These are phyloP conservation scores for Graphilbum sp. DNA, from an alignment of 2,329 filamentous ascomycete genomes.

Conservation along the genomic window DNA sequence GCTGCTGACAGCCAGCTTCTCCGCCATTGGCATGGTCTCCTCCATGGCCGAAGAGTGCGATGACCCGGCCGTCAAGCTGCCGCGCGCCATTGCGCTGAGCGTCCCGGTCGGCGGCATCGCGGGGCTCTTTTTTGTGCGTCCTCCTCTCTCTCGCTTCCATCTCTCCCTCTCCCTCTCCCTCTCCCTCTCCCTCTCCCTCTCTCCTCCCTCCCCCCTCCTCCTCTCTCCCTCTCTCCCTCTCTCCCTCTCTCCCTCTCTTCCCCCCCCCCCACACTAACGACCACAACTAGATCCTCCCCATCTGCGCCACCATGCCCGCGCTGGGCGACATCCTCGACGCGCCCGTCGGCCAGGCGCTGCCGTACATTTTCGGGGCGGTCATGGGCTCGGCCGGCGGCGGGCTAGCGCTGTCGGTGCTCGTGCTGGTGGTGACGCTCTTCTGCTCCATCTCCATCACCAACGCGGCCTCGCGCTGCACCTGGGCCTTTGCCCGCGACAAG, in stretches of 20 bases:
- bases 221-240: too few relatives aligned
- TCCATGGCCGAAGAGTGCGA: constrained; percentile 8
- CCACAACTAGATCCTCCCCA: constrained; percentile 25
- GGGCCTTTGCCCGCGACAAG: constrained; percentile 19
- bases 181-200: too few relatives aligned
- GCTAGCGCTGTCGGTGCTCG: constrained; percentile 23
- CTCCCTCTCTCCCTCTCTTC: too few relatives aligned
- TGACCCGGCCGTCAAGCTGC: constrained; percentile 4
- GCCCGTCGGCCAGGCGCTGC: constrained; percentile 25
- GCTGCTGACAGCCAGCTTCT: constrained; percentile 1
- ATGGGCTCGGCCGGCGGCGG: constrained; percentile 23
- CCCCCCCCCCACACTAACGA: too few relatives aligned
- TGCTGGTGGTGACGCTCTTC: constrained; percentile 25
- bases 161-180: too few relatives aligned
- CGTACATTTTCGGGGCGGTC: constrained; percentile 28
- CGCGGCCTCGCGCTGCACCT: constrained; percentile 13
- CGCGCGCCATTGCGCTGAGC: constrained; percentile 3
- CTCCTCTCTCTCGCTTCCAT: not conserved
- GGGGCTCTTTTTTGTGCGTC: constrained; percentile 7
- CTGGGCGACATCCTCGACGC: constrained; percentile 25
- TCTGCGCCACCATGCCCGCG: constrained; percentile 35
- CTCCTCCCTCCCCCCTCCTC: too few relatives aligned
- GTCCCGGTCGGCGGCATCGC: constrained; percentile 4
- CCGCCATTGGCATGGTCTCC: constrained; percentile 5
- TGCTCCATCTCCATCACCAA: constrained; percentile 18